These are phyloP conservation scores for Castanea sativa DNA, from an alignment of 306 rosid genomes.

Conservation along the genomic window DNA sequence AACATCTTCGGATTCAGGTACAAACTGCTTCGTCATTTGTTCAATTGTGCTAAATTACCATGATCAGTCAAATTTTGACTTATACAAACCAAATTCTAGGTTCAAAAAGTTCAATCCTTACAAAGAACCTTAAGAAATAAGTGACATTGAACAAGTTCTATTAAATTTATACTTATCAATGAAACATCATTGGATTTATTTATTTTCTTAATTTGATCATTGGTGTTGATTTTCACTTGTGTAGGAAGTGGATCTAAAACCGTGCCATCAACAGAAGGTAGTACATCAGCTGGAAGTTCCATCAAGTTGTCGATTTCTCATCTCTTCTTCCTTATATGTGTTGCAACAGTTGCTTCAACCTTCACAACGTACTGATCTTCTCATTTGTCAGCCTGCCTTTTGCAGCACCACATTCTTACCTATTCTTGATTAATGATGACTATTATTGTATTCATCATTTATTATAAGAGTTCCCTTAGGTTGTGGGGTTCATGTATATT, in stretches of 20 bases:
- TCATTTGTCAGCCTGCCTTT: background rate
- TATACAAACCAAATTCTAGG: background rate
- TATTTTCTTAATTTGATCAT: background rate
- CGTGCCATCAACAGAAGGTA: slow-evolving; percentile 49
- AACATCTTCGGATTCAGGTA: slow-evolving; percentile 63
- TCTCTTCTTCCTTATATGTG: slow-evolving; percentile 40
- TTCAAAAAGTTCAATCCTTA: background rate
- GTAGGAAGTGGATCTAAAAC: slow-evolving; percentile 60
- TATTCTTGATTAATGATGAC: background rate
- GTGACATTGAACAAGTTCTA: background rate
- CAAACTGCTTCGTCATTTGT: background rate
- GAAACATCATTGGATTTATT: background rate
- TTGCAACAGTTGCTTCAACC: slow-evolving; percentile 43
- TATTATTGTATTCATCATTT: slow-evolving; percentile 5
- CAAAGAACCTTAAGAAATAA: too few species aligned
- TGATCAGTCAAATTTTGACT: background rate
- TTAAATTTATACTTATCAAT: background rate
- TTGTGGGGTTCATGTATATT: slow-evolving; percentile 13
- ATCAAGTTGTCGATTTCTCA: slow-evolving; percentile 45
- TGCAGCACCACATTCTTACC: background rate
- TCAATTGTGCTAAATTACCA: background rate
- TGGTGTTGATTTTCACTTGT: slow-evolving; percentile 9
- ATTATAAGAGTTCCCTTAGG: slow-evolving; percentile 9
- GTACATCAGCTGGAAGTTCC: slow-evolving; percentile 54
- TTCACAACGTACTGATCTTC: slow-evolving; percentile 33